phyloP scores from a whole-genome alignment of 306 rosid genomes.

The Cucumis cinereus region DNA sequence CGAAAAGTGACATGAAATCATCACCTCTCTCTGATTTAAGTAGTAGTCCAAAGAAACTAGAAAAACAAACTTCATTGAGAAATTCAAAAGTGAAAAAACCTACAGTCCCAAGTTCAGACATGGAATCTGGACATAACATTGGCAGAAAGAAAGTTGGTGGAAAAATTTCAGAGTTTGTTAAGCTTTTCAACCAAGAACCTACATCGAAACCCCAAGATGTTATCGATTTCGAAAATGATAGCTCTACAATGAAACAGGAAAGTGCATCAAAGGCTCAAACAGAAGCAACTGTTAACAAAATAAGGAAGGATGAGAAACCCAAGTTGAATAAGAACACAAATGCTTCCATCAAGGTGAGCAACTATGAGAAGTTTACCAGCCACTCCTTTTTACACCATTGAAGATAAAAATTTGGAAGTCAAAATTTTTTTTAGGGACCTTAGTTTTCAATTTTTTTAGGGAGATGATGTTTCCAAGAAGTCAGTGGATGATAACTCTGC shows the following conservation, averaged over 20 bases:
- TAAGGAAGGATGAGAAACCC: slow-evolving; percentile 16
- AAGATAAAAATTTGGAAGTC: background rate
- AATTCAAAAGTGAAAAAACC: slow-evolving; percentile 27
- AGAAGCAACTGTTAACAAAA: slow-evolving; percentile 23
- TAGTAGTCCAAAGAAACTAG: slow-evolving; percentile 27
- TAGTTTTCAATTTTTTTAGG: slow-evolving; percentile 24
- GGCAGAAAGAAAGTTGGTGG: slow-evolving; percentile 45
- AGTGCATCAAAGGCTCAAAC: slow-evolving; percentile 11
- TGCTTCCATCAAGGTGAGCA: slow-evolving; percentile 17
- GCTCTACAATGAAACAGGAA: slow-evolving; percentile 29
- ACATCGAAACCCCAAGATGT: slow-evolving; percentile 25
- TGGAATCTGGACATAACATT: slow-evolving; percentile 21
- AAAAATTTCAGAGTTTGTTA: slow-evolving; percentile 67
- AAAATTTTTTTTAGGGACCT: background rate
- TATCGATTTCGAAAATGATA: slow-evolving; percentile 21
- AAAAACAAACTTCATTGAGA: slow-evolving; percentile 15
- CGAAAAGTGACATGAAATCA: slow-evolving; percentile 23
- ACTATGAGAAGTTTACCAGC: background rate
- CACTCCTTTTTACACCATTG: background rate
- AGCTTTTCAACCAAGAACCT: slow-evolving; percentile 66
- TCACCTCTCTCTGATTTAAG: slow-evolving; percentile 17
- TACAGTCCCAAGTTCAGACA: slow-evolving; percentile 24
- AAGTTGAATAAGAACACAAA: slow-evolving; percentile 9
- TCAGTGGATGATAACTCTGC: slow-evolving; percentile 22
- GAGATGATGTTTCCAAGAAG: slow-evolving; percentile 20